Evolutionary conservation across 1,284 basidiomycete genomes (phyloP), one percentile per base, ranked within the genome.

Genomic region (Ustilago xerochloae): DNA sequence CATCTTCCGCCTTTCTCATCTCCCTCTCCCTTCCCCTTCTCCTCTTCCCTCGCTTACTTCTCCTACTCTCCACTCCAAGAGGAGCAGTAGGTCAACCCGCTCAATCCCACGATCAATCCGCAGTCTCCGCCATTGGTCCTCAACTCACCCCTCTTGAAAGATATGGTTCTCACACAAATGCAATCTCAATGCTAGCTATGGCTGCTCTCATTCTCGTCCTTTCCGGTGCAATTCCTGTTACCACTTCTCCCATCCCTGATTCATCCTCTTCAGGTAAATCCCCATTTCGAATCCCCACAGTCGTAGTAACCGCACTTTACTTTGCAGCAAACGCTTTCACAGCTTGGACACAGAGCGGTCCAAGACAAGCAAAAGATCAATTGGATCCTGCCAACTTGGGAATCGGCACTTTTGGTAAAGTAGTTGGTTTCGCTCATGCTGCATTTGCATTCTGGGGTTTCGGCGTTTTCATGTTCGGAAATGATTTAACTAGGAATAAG

Each of bases 381-480:
- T 5, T 33, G 5, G 46, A 67, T 22, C 68, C 68, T 4, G 50
- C 58, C 6, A 52, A 53, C 4, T n/a, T 72, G 36, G 73, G 73
- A 39, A 71, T 72, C 38, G 73, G 73, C 10, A 36, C 58, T 0
- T 72, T 72, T 16, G 73, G 68, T 3, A 68, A 72, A 30, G 54
- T 76, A 26, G 38, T 76, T 10, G 73, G 61, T 1, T 15, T 59
- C 3, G 30, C 50, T 4, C 64, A 71, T 32, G 73, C 68, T 2
- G 24, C 8, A 0, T 66, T 76, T 30, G 68, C 73, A 1, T 68
- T 72, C 20, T 76, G 73, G 73, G 73, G 73, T 1, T 56, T 68
- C 5, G 64, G 54, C 10, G 73, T 72, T n/a, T 62, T 72, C 20
- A 62, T 76, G 62, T 76, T 76, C 38, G 73, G 73, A 7, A 65